Evolutionary conservation across 2,329 filamentous ascomycete species (phyloP), one percentile per base, ranked within the genome.

Genomic region (Pestalotiopsis sp.): DNA sequence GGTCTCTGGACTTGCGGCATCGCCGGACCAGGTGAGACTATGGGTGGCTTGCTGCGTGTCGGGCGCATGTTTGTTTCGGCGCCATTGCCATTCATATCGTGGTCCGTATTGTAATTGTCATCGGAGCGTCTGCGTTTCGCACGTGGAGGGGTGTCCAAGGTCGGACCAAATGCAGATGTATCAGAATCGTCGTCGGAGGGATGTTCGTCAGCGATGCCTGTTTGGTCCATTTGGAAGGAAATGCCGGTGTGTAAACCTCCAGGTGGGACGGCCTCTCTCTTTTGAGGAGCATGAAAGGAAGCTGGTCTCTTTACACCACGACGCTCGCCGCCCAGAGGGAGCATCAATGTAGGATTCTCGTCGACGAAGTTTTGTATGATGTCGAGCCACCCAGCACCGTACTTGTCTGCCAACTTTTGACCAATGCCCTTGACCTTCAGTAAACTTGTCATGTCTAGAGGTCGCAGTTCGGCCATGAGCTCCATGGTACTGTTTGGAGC

Each of bases 401-500:
- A 68, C 30, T 60, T 26, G n/a, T 68, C 26, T 3, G 20, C 62
- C 62, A 65, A 65, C 24, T 26, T 38, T 3, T 35, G 61, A 17
- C 66, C 66, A 38, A 65, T 61, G 11, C 66, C 66, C n/a, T 52
- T 59, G 13, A 68, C 20, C 40, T 13, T 24, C 26, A 60, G 56
- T n/a, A 68, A n/a, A 1, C 40, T 35, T 17, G 60, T 17, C 52
- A n/a, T 40, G 5, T 56, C 65, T n/a, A 61, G 52, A 7, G 66
- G 66, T 13, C 55, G 62, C 9, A 17, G 38, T 11, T n/a, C 11
- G 24, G 56, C 55, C 17, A 68, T 17, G 4, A n/a, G 39, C 26
- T 68, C 62, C 38, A 68, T 52, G 3, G n/a, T 24, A 24, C 30
- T 59, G 48, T 68, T 68, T 11, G 26, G 44, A 35, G 66, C 66